phyloP scores from a whole-genome alignment of 768 basidiomycete species.

The Leccinum boreale region DNA sequence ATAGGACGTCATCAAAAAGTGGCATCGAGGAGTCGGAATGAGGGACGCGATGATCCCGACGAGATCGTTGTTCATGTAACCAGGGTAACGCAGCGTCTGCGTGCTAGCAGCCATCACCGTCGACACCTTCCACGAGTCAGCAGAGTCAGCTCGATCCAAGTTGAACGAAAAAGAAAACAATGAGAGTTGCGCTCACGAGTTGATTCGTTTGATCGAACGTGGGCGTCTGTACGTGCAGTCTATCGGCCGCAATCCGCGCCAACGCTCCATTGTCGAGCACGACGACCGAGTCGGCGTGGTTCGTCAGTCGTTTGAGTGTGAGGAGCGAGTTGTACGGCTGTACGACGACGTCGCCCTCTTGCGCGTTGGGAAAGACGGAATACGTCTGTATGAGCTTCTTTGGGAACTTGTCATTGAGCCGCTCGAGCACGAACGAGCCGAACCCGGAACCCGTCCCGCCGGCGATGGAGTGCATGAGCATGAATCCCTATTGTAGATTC shows the following conservation, averaged over 20 bases:
- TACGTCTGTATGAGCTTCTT: conserved; percentile 99
- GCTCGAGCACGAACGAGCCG: conserved; percentile 96
- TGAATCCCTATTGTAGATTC: conserved; percentile 72
- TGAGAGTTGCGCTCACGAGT: conserved; percentile 47
- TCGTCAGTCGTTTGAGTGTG: conserved; percentile 88
- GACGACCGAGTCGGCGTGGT: conserved; percentile 96
- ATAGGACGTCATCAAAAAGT: conserved; percentile 98
- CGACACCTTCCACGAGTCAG: conserved; percentile 58
- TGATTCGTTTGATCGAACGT: conserved; percentile 93
- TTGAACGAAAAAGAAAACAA: background rate
- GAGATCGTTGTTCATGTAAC: conserved; percentile 99
- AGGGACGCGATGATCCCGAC: conserved; percentile 96
- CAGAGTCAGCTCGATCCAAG: background rate
- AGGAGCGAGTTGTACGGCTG: conserved; percentile 97
- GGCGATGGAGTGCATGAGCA: conserved; percentile 98
- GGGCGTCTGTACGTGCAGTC: conserved; percentile 82
- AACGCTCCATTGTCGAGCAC: conserved; percentile 96
- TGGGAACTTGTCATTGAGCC: conserved; percentile 95
- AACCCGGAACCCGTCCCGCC: conserved; percentile 98
- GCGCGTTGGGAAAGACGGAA: conserved; percentile 94
- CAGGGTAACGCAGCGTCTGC: conserved; percentile 93
- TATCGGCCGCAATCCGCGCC: conserved; percentile 88
- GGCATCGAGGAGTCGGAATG: conserved; percentile 95
- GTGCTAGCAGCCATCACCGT: conserved; percentile 99
- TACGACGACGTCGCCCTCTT: conserved; percentile 95